Evolutionary conservation across 73 alveolate species (phyloP).

Genomic region (Blepharisma stoltei): DNA sequence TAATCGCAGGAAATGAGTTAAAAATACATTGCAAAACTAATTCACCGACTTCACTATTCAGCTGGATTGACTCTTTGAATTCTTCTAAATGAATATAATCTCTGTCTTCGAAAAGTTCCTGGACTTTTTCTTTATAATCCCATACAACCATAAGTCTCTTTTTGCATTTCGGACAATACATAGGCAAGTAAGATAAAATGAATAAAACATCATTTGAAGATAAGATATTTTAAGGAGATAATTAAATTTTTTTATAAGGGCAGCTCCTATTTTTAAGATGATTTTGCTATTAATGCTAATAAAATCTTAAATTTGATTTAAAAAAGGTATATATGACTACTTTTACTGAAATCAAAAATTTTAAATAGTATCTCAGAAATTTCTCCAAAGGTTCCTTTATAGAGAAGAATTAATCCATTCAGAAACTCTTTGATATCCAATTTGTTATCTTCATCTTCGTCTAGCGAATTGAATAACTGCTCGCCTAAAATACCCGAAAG

Average conservation of each 20-base stretch:
- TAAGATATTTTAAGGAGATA: conserved; percentile 50
- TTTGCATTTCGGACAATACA: neutral
- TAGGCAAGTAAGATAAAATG: conserved; percentile 10
- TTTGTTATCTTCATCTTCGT: conserved; percentile 68
- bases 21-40: neutral
- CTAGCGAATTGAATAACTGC: conserved; percentile 71
- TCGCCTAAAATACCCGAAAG: conserved; percentile 88
- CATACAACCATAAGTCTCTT: neutral
- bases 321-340: conserved; percentile 2
- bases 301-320: no score
- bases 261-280: no score
- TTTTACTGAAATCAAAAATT: conserved; percentile 31
- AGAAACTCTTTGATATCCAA: conserved; percentile 79
- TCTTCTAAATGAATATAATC: neutral
- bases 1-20: neutral
- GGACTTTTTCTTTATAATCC: neutral
- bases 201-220: neutral
- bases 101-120: neutral
- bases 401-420: conserved; percentile 57
- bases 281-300: no score
- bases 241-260: conserved; percentile 40
- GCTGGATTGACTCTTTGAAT: neutral
- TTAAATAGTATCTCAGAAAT: conserved; percentile 50
- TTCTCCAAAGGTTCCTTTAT: conserved; percentile 46
- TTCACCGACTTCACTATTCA: neutral